Evolutionary conservation across 2,329 filamentous ascomycete genomes (phyloP), one percentile per base, ranked within the genome.

Genomic region (Dactylellina leptospora): DNA sequence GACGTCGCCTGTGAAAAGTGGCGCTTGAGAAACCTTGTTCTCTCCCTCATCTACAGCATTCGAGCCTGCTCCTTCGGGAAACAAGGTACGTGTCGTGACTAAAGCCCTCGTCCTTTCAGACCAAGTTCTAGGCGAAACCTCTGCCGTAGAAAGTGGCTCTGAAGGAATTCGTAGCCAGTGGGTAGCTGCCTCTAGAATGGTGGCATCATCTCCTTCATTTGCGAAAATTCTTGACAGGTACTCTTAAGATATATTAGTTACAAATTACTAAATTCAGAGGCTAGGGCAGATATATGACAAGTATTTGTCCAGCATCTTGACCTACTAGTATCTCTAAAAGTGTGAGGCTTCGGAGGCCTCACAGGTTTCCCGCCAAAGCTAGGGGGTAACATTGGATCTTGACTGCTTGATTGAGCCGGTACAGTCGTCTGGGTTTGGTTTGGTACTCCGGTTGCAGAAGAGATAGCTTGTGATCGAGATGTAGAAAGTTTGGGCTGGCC

Each of bases 1-100:
- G 13, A 61, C 33, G 13, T 70, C 64, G 4, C 48, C 61, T 2
- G 56, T 62, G 20, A 70, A 70, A 0, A 70, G 44, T 2, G 64
- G 64, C 4, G 64, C 64, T 10, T 18, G 18, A 1, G 42, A 62
- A 9, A 62, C 42, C 16, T 50, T 33, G 1, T 36, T 23, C 10
- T 50, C 50, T 16, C 18, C 53, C 3, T 23, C 4, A 38, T n/a
- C 10, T 1, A 11, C 9, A n/a, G 13, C 3, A 18, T 13, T 5
- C 28, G 30, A 3, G 3, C 13, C 3, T 11, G 16, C 20, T 4
- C 9, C n/a, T 4, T 50, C 25, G n/a, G 47, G 25, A 9, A 45
- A 33, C 4, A 58, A 9, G 9, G 40, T 33, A 13, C 25, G 11
- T 58, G 20, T 27, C 13, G n/a, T n/a, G 13, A 6, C 18, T 10